Conservation (phyloP, 768 basidiomycete species). For the Brasilioporus rufonigricans region DNA sequence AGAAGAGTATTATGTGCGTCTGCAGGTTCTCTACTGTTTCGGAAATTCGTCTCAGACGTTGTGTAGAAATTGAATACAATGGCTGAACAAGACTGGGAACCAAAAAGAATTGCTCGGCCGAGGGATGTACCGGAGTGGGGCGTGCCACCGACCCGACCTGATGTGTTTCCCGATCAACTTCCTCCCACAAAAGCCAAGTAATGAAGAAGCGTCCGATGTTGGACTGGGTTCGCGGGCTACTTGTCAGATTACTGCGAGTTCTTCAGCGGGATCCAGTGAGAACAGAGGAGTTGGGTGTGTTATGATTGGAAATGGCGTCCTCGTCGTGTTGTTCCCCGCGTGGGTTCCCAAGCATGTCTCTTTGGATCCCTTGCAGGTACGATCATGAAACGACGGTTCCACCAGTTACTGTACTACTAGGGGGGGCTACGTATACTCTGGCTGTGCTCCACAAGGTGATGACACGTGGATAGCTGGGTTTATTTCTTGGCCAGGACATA, state of each 20-base stretch:
- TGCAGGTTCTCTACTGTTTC: not conserved
- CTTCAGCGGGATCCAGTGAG: not conserved
- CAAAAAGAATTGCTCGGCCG: constrained; percentile 78
- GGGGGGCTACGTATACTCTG: too few species aligned
- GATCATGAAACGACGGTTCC: not conserved
- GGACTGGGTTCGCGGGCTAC: not conserved
- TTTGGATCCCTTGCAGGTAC: not conserved
- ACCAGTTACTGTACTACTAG: not conserved
- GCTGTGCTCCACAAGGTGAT: not conserved
- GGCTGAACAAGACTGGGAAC: constrained; percentile 79
- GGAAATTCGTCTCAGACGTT: not conserved
- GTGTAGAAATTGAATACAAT: constrained; percentile 58
- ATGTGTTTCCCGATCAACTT: constrained; percentile 25
- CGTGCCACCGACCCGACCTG: constrained; percentile 55
- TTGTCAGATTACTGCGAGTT: too few species aligned
- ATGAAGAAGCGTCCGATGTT: not conserved
- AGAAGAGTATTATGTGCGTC: constrained; percentile 93
- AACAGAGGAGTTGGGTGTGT: not conserved
- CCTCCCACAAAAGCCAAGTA: not conserved
- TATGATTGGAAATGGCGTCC: not conserved
- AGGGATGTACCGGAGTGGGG: constrained; percentile 95
- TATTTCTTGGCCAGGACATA: too few species aligned
- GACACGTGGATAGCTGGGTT: not conserved
- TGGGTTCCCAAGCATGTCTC: not conserved
- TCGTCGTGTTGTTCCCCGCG: not conserved